Evolutionary conservation across 306 rosid species (phyloP).

Genomic region (Prunus campanulata): DNA sequence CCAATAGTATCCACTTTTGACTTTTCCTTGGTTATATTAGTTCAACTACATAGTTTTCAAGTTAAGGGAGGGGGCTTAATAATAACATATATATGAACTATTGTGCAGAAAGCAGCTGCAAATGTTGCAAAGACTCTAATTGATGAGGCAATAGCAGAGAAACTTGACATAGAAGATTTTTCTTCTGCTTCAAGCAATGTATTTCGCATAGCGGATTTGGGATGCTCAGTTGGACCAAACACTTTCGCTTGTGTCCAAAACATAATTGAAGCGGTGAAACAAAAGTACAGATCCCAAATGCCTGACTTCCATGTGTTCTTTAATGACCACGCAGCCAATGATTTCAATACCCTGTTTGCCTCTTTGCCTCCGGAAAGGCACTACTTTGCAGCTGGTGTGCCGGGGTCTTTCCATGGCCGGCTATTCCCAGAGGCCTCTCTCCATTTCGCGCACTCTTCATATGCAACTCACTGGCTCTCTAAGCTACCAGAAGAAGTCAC

Average conservation of each 20-base stretch:
- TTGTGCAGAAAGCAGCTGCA: not conserved
- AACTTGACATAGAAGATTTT: not conserved
- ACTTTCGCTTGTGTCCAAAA: slow-evolving; percentile 1
- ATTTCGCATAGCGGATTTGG: slow-evolving; percentile 20
- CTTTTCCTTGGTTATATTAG: not conserved
- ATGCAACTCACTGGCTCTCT: slow-evolving; percentile 10
- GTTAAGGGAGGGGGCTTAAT: too few species aligned
- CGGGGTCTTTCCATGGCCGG: slow-evolving; percentile 15
- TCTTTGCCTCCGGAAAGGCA: not conserved
- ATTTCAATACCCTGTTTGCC: slow-evolving; percentile 18
- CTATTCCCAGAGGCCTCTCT: slow-evolving; percentile 6
- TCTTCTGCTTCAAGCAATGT: not conserved
- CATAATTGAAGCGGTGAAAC: slow-evolving; percentile 13
- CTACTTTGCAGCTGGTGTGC: slow-evolving; percentile 7
- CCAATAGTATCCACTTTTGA: not conserved
- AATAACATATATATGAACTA: not conserved
- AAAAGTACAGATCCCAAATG: not conserved
- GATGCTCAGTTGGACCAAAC: slow-evolving; percentile 29
- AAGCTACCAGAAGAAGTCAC: not conserved
- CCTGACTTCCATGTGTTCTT: slow-evolving; percentile 31
- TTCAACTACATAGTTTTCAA: not conserved
- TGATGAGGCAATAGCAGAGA: slow-evolving; percentile 9
- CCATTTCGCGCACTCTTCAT: slow-evolving; percentile 6
- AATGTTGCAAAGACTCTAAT: not conserved
- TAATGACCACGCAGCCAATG: slow-evolving; percentile 3